phyloP scores from a whole-genome alignment of 345 rosid genomes.

The Tarenaya hassleriana region DNA sequence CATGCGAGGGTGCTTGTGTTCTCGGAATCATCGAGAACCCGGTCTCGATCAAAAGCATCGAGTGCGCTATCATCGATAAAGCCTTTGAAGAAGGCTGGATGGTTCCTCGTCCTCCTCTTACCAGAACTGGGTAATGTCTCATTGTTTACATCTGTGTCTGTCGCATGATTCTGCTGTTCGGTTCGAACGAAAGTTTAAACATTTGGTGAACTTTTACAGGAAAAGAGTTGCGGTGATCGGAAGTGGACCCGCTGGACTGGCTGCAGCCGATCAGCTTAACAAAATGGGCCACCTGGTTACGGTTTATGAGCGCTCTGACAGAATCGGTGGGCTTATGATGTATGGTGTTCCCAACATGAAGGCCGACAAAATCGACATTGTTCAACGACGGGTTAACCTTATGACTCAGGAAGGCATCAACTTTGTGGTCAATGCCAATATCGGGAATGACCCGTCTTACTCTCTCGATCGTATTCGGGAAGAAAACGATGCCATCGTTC shows the following conservation, averaged over 20 bases:
- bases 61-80: conserved; percentile 86
- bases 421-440: conserved; percentile 84
- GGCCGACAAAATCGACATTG: conserved; percentile 81
- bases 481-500: conserved; percentile 76
- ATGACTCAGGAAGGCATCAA: conserved; percentile 84
- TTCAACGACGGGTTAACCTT: conserved; percentile 88
- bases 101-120: conserved; percentile 83
- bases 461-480: conserved; percentile 65
- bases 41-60: conserved; percentile 89
- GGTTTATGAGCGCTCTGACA: conserved; percentile 93
- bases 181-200: not conserved
- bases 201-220: conserved; percentile 36
- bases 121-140: conserved; percentile 73
- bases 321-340: conserved; percentile 99
- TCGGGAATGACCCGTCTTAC: conserved; percentile 73
- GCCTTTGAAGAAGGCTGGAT: conserved; percentile 99
- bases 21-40: conserved; percentile 99
- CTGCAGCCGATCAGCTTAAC: conserved; percentile 98
- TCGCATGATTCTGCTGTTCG: conserved; percentile 1
- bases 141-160: not conserved
- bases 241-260: conserved; percentile 96
- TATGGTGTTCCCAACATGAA: conserved; percentile 99
- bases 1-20: conserved; percentile 99
- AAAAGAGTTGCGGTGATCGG: conserved; percentile 79
- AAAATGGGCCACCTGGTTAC: conserved; percentile 92